These are phyloP conservation scores for Aspergillus melleus DNA, from an alignment of 2,329 filamentous ascomycete genomes.

Conservation along the genomic window DNA sequence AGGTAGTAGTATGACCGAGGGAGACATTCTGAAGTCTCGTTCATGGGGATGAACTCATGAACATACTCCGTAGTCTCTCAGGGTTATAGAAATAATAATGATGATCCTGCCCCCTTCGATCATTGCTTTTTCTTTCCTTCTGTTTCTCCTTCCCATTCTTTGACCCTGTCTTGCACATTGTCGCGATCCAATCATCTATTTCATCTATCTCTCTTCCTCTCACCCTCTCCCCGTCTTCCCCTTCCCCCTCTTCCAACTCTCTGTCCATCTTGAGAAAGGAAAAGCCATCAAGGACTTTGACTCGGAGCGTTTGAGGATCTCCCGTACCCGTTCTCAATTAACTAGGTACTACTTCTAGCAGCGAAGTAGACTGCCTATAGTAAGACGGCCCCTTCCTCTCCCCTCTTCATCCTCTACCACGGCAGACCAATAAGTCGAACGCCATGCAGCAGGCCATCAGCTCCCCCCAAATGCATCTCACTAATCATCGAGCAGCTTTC, in stretches of 20 bases:
- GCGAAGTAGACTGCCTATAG: background rate
- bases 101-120: background rate
- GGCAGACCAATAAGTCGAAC: background rate
- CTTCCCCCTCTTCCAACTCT: background rate
- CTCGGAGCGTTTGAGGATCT: background rate
- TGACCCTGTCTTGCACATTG: background rate
- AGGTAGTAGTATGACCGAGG: background rate
- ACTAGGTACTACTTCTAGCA: no score
- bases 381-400: background rate
- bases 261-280: no score
- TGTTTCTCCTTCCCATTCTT: background rate
- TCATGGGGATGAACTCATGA: background rate
- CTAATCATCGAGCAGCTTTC: constrained; percentile 1
- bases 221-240: background rate
- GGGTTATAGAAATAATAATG: background rate
- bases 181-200: no score
- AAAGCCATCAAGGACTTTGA: background rate
- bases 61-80: background rate
- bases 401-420: background rate
- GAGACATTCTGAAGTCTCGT: background rate
- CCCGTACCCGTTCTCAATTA: background rate
- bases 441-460: background rate
- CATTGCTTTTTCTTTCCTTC: background rate
- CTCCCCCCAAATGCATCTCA: background rate
- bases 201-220: background rate